Conservation (phyloP, 2,329 filamentous ascomycete species). For the Curvularia hawaiiensis region DNA sequence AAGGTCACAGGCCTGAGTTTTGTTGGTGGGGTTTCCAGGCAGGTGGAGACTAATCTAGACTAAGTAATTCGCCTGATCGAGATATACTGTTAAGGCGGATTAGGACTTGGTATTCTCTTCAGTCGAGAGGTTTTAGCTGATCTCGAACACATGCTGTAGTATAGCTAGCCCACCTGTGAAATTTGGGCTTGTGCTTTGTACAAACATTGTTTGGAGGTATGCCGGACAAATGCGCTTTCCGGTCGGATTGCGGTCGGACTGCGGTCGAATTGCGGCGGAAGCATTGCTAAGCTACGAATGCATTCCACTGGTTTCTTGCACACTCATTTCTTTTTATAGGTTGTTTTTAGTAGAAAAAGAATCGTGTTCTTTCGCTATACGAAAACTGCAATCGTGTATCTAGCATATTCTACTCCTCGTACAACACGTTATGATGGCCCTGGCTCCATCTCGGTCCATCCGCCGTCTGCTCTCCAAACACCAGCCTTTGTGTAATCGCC, state of each 20-base stretch:
- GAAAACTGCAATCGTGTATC: neutral
- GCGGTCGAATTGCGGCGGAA: neutral
- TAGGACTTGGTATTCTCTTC: no score
- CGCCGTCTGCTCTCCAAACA: constrained; percentile 66
- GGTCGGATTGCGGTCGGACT: neutral
- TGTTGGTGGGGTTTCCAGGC: no score
- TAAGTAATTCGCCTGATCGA: no score
- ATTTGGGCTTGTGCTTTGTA: no score
- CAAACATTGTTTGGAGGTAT: neutral
- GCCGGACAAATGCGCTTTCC: neutral
- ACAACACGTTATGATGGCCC: constrained; percentile 53
- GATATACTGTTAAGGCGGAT: no score
- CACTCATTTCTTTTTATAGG: neutral
- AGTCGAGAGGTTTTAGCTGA: no score
- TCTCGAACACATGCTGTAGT: no score
- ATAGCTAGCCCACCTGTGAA: no score
- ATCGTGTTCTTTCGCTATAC: no score
- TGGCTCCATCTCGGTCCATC: constrained; percentile 69
- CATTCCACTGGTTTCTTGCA: neutral
- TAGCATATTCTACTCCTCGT: neutral
- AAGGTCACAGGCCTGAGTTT: no score
- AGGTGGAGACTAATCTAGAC: no score
- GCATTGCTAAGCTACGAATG: neutral
- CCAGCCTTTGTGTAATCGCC: constrained; percentile 80
- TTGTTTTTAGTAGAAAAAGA: neutral